phyloP scores from a whole-genome alignment of 108 stramenopile species.

The Fistulifera pelliculosa region DNA sequence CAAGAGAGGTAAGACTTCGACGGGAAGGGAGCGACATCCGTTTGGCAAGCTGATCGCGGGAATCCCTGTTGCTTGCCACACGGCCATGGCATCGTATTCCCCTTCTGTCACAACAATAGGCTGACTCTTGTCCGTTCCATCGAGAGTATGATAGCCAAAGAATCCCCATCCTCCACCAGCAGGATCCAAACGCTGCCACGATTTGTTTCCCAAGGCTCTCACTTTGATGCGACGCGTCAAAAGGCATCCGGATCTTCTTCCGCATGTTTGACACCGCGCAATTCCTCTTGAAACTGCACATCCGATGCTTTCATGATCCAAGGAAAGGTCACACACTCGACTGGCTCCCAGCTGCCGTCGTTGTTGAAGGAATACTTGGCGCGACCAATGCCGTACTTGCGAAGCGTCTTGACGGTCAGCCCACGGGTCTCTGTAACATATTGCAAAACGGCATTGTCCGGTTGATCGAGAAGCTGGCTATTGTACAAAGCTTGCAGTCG shows the following conservation, averaged over 20 bases:
- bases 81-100: slow-evolving; percentile 98
- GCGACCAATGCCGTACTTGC: slow-evolving; percentile 86
- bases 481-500: slow-evolving; percentile 42
- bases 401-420: slow-evolving; percentile 39
- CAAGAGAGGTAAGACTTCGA: slow-evolving; percentile 80
- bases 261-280: slow-evolving; percentile 34
- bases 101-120: slow-evolving; percentile 93
- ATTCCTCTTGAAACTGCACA: slow-evolving; percentile 42
- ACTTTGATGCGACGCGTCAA: slow-evolving; percentile 75
- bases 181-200: slow-evolving; percentile 73
- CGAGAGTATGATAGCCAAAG: slow-evolving; percentile 91
- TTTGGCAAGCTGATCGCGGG: slow-evolving; percentile 84
- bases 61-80: slow-evolving; percentile 86
- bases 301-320: slow-evolving; percentile 77
- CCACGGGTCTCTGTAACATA: slow-evolving; percentile 65
- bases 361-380: slow-evolving; percentile 59
- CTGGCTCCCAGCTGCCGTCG: slow-evolving; percentile 9
- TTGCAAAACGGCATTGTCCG: slow-evolving; percentile 21
- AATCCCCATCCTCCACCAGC: slow-evolving; percentile 89
- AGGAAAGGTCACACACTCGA: slow-evolving; percentile 76
- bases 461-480: slow-evolving; percentile 35
- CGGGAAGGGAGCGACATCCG: slow-evolving; percentile 85
- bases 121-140: slow-evolving; percentile 35
- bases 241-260: slow-evolving; percentile 9
- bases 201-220: slow-evolving; percentile 71